Base-by-base conservation (phyloP, 2,329 filamentous ascomycete genomes). In the Lecanicillium sp. region DNA sequence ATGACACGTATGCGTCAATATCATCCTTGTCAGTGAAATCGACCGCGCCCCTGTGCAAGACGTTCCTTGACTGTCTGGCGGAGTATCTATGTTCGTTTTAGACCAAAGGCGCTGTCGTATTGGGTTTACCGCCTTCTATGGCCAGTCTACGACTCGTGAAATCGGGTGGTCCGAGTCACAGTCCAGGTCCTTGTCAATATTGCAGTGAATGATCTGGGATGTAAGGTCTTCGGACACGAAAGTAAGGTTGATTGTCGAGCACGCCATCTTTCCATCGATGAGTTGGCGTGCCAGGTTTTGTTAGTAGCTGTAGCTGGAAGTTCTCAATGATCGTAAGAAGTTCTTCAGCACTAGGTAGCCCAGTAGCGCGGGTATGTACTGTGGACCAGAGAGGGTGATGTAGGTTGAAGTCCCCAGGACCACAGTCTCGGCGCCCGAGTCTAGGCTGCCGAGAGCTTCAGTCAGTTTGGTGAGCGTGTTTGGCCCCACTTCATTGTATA, bases 131-230 rank as follows among this genome's bases (percentile, higher is more conserved):
- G 37, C 39, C 40, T 49, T 28, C 44, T 37, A 51, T 22, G 39
- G 44, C 42, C 48, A 54, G 33, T 54, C 40, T 13, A 54, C 17
- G 3, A 34, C 31, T 14, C 41, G 41, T 10, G 41, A 27, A 20
- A 54, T 48, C 29, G 49, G 51, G 31, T 55, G 46, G 38, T 57
- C 50, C 0, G 49, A 57, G 28, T 50, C 44, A 22, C 44, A 49
- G 31, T 56, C 44, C 4, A 54, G 12, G 12, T 15, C 12, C 17
- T 22, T 18, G 18, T 44, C 40, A 25, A 43, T 44, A 19, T 36
- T 38, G 33, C 29, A 44, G 40, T 43, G 22, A 35, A 39, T 25
- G 19, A 40, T 17, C 14, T 31, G 36, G 20, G 42, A 37, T 40
- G 29, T 36, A 32, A 44, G 14, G 3, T 37, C 29, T 32, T 36